phyloP scores from a whole-genome alignment of 179 eudicot genomes.

The Gypsophila paniculata region DNA sequence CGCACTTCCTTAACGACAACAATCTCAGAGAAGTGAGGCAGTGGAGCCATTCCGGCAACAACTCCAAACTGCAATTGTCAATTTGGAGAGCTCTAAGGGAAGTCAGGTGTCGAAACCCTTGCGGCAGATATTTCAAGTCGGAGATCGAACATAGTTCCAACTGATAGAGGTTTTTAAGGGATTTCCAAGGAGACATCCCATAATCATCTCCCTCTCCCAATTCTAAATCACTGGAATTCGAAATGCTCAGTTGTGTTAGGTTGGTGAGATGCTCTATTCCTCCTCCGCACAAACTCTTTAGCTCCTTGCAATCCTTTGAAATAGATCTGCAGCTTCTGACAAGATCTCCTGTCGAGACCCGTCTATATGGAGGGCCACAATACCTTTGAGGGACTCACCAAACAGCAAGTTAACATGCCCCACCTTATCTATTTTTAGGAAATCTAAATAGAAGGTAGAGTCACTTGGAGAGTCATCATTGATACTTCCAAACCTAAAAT shows the following conservation, averaged over 20 bases:
- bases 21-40: background rate
- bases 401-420: background rate
- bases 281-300: slow-evolving; percentile 8
- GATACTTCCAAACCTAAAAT: background rate
- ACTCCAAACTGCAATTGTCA: background rate
- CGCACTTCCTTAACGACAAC: background rate
- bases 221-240: background rate
- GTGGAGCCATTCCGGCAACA: slow-evolving; percentile 8
- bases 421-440: background rate
- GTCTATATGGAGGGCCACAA: background rate
- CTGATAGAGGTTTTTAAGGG: background rate
- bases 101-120: slow-evolving; percentile 13
- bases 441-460: background rate
- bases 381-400: background rate
- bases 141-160: background rate
- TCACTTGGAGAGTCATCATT: background rate
- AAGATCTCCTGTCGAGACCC: background rate
- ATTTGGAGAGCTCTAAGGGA: background rate
- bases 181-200: background rate
- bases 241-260: background rate
- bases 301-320: background rate
- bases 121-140: slow-evolving; percentile 11
- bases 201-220: background rate
- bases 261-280: background rate
- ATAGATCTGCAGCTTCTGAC: background rate